Base-by-base conservation (phyloP, 805 yeast genomes). In the Cyberlindnera maclurae region DNA sequence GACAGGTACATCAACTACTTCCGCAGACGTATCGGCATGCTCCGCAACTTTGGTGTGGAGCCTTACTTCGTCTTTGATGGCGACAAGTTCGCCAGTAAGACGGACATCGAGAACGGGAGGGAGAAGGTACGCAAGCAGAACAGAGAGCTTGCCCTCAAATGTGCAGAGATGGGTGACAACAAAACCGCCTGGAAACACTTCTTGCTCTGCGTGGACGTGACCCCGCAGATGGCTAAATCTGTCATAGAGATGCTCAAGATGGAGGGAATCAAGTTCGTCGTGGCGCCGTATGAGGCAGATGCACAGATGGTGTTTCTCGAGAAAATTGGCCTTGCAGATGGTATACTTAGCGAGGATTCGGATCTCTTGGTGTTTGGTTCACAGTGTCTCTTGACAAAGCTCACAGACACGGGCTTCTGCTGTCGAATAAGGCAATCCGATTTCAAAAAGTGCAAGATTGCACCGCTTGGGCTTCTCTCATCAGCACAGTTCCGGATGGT, bases 271-370 rank as follows among this genome's bases (percentile, higher is more conserved):
- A 72, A 69, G 42, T 90, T 75, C 51, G 74, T 93, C 7, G 98
- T 93, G 8, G 97, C 99, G 0, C 99, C 99, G 0, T 93, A 87
- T 57, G 99, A 93, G 62, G 98, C 98, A 1, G 99, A 93, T 58
- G 82, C 98, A 1, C 98, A 93, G 59, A 76, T 93, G 82, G 97
- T 89, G 9, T 87, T 79, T 52, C 68, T 93, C 31, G 97, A 90
- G 55, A 74, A 76, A 42, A 46, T 62, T 0, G 90, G 90, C 0
- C 37, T 77, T 1, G 90, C 87, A 5, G 82, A 87, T 44, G 97
- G 90, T 0, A 84, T 93, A 5, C 68, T 93, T 8, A 81, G 95
- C 31, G 99, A 93, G 55, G 99, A 93, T 57, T 88, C 97, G 1
- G 99, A 93, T 63, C 67, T 93, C 47, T 64, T 93, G 16, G 71